Conservation (phyloP, 1,284 basidiomycete genomes). For the Paramarasmius palmivorus region DNA sequence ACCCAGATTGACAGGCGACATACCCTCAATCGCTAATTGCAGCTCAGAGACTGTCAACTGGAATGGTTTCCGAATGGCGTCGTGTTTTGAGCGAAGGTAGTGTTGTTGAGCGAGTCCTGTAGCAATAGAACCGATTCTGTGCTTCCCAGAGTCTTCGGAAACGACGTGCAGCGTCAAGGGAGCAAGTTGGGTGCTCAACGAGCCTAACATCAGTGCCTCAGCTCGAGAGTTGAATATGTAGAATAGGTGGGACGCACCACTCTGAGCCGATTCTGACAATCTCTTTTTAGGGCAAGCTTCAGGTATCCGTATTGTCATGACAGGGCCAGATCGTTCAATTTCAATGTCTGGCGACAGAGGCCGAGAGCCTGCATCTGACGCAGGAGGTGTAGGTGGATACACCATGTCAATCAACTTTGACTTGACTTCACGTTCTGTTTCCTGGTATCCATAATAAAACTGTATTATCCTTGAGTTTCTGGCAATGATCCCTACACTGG, state of each 20-base stretch:
- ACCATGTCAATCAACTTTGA: conserved; percentile 38
- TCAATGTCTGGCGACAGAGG: conserved; percentile 48
- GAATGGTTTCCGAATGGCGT: conserved; percentile 17
- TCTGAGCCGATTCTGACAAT: not conserved
- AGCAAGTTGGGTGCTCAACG: conserved; percentile 15
- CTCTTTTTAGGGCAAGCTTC: not conserved
- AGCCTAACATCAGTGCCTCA: not conserved
- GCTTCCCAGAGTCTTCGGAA: conserved; percentile 52
- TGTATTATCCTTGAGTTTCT: not conserved
- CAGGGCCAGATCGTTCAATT: conserved; percentile 3
- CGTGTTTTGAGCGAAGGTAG: conserved; percentile 14
- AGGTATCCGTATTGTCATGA: conserved; percentile 10
- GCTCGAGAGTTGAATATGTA: not conserved
- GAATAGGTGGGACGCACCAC: not conserved
- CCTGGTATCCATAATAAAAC: conserved; percentile 1
- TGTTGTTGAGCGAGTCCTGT: conserved; percentile 33
- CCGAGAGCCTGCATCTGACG: conserved; percentile 67
- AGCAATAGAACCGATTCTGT: conserved; percentile 46
- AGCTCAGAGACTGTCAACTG: conserved; percentile 46
- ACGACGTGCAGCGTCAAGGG: conserved; percentile 41
- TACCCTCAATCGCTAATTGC: conserved; percentile 62
- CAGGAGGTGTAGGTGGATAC: conserved; percentile 72
- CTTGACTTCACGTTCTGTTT: conserved; percentile 15
- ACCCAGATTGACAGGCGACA: too few species aligned
- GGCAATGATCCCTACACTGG: not conserved